A percentile compares a stretch with the other conserved stretches of the same genome.
These are phyloP conservation scores for Solanum medicagineum DNA, from an alignment of 257 asterid species.

Conservation along the genomic window DNA sequence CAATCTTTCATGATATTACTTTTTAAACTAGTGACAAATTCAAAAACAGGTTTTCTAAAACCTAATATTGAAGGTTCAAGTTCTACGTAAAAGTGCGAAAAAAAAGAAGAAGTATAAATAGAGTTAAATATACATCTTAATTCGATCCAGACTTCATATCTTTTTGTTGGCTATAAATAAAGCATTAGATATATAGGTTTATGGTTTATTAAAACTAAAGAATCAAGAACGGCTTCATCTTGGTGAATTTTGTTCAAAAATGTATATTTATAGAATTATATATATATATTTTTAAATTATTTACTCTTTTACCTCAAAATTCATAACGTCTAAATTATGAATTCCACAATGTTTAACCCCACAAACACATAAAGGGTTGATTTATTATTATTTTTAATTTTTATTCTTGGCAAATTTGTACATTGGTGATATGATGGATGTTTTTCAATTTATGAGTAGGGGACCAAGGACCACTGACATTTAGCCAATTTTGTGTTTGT, in stretches of 20 bases:
- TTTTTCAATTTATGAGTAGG: neutral
- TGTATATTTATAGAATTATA: too few relatives aligned
- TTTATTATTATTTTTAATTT: neutral
- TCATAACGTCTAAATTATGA: neutral
- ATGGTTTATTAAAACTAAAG: neutral
- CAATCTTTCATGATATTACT: neutral
- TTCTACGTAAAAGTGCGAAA: neutral
- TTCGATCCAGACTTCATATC: neutral
- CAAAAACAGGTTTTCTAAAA: neutral
- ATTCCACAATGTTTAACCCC: neutral
- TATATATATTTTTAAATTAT: too few relatives aligned
- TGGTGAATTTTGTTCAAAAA: neutral
- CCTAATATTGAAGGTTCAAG: neutral
- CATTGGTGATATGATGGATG: neutral
- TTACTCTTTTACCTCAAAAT: too few relatives aligned
- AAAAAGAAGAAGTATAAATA: neutral
- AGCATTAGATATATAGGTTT: neutral
- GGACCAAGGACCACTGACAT: neutral
- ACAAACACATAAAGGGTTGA: neutral
- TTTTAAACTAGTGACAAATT: neutral
- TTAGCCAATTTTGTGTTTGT: neutral
- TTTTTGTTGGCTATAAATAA: neutral
- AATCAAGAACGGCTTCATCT: neutral
- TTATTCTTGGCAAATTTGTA: neutral
- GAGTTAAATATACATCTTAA: neutral